phyloP scores from a whole-genome alignment of 176 grass and related monocot species.

The Olyra latifolia region DNA sequence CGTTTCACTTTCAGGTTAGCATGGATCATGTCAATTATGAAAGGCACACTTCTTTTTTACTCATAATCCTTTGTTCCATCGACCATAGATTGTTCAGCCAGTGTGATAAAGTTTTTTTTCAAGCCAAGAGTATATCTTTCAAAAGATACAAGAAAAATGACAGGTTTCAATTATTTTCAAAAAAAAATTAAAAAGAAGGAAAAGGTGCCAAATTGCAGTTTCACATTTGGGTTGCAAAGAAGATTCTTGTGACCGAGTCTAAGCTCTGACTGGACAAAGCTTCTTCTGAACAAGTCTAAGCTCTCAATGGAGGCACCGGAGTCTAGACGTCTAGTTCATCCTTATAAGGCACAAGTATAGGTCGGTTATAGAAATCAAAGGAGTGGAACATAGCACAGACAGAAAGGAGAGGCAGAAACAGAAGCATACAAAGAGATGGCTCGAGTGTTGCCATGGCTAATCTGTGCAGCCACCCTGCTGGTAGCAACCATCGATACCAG shows the following conservation, averaged over 20 bases:
- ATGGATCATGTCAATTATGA: too few relatives aligned
- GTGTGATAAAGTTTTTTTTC: background rate
- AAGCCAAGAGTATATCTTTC: background rate
- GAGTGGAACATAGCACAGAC: background rate
- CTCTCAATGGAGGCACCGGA: background rate
- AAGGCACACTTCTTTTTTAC: too few relatives aligned
- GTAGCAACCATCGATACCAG: slow-evolving; percentile 22
- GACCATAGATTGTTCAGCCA: too few relatives aligned
- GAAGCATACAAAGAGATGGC: slow-evolving; percentile 11
- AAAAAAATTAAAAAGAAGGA: background rate
- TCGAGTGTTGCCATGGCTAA: background rate
- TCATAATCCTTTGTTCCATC: too few relatives aligned
- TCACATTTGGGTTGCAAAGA: background rate
- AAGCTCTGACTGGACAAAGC: background rate
- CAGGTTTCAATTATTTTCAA: background rate
- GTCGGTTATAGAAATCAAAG: background rate
- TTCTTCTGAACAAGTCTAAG: slow-evolving; percentile 22
- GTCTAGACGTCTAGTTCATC: too few relatives aligned
- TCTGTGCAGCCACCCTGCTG: slow-evolving; percentile 22
- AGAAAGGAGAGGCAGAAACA: background rate
- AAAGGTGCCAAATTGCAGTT: background rate
- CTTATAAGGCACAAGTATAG: slow-evolving; percentile 35
- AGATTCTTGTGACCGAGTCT: too few relatives aligned
- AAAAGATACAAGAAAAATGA: background rate
- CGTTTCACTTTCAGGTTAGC: too few relatives aligned